phyloP scores from a whole-genome alignment of 1,284 basidiomycete species.

The Cystobasidium pallidum region DNA sequence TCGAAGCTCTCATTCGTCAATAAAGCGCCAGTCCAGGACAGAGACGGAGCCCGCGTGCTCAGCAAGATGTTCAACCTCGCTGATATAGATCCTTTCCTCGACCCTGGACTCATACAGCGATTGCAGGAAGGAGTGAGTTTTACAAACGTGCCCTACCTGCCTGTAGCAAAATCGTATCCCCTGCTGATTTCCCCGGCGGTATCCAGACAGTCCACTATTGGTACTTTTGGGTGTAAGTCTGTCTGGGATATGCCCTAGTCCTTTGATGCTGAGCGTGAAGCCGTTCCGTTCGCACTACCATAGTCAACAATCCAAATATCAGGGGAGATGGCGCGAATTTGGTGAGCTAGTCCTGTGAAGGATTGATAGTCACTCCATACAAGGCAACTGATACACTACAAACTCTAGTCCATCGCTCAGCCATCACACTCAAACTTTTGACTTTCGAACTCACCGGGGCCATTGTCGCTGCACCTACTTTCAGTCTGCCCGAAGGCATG shows the following conservation, averaged over 20 bases:
- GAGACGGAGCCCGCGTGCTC: slow-evolving; percentile 27
- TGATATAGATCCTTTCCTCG: slow-evolving; percentile 26
- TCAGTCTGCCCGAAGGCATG: slow-evolving; percentile 86
- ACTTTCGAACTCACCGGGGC: slow-evolving; percentile 84
- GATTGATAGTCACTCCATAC: no score
- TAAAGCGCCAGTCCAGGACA: slow-evolving; percentile 34
- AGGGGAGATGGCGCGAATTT: slow-evolving; percentile 89
- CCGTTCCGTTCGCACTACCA: not conserved
- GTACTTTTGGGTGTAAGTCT: slow-evolving; percentile 38
- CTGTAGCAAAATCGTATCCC: not conserved
- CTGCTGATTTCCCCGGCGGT: not conserved
- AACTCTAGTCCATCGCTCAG: slow-evolving; percentile 5
- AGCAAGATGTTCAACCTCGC: slow-evolving; percentile 20
- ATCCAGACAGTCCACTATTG: slow-evolving; percentile 29
- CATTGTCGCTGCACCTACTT: slow-evolving; percentile 88
- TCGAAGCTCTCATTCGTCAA: slow-evolving; percentile 12
- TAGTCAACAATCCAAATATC: slow-evolving; percentile 65
- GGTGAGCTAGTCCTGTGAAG: slow-evolving; percentile 64
- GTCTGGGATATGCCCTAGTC: not conserved
- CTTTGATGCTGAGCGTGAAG: no score
- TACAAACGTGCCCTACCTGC: not conserved
- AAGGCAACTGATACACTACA: not conserved
- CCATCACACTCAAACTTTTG: slow-evolving; percentile 60
- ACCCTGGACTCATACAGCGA: not conserved
- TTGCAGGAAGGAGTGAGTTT: slow-evolving; percentile 26